phyloP scores from a whole-genome alignment of 768 basidiomycete species.

The Psilocybe azurescens region DNA sequence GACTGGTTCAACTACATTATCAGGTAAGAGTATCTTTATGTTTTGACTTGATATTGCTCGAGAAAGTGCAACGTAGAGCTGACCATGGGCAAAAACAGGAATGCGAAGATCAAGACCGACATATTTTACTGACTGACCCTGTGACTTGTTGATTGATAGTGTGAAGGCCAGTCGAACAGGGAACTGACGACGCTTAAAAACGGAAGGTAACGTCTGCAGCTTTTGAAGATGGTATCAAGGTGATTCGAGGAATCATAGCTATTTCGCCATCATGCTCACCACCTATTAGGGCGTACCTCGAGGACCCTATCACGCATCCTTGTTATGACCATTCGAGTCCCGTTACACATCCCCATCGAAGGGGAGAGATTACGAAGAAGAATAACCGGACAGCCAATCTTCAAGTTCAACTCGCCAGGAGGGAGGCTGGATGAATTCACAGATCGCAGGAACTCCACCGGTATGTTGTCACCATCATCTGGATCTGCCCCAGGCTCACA shows the following conservation, averaged over 20 bases:
- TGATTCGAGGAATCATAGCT: conserved; percentile 39
- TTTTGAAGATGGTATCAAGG: conserved; percentile 14
- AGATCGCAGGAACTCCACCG: conserved; percentile 33
- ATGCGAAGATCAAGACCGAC: conserved; percentile 42
- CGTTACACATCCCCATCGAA: conserved; percentile 37
- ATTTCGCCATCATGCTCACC: conserved; percentile 35
- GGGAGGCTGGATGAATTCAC: conserved; percentile 38
- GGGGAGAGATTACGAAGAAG: conserved; percentile 44
- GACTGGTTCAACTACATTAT: too few relatives aligned
- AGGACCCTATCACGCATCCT: conserved; percentile 31
- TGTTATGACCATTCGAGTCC: conserved; percentile 35
- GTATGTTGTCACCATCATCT: conserved; percentile 9
- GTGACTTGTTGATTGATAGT: conserved; percentile 49
- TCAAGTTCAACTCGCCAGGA: conserved; percentile 31
- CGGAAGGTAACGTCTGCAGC: conserved; percentile 12
- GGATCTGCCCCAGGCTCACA: conserved; percentile 14
- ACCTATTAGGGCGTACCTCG: conserved; percentile 34
- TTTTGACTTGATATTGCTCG: conserved; percentile 32
- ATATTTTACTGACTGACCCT: conserved; percentile 46
- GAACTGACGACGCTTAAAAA: conserved; percentile 41
- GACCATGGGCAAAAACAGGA: conserved; percentile 47
- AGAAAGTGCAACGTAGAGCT: conserved; percentile 51
- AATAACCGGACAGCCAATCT: conserved; percentile 39
- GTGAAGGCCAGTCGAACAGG: conserved; percentile 47
- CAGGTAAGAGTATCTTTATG: conserved; percentile 28